phyloP scores from a whole-genome alignment of 2,329 filamentous ascomycete species.

The Cladophialophora yegresii region DNA sequence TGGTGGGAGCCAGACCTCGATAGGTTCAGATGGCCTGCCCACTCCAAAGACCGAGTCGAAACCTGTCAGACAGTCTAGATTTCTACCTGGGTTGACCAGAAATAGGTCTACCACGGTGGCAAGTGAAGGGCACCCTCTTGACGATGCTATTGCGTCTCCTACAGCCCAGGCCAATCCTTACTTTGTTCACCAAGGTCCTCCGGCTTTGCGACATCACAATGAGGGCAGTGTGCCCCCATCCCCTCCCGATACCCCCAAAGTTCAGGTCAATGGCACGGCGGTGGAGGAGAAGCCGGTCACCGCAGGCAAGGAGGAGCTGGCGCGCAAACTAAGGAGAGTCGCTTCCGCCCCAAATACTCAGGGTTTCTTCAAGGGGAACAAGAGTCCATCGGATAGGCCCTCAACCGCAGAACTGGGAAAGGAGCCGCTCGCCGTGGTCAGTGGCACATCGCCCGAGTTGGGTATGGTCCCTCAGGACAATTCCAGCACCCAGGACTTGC shows the following conservation, averaged over 20 bases:
- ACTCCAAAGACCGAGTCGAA: conserved; percentile 61
- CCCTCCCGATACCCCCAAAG: conserved; percentile 82
- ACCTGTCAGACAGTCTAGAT: conserved; percentile 78
- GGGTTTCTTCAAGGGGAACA: conserved; percentile 70
- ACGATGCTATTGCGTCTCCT: conserved; percentile 80
- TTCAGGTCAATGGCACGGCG: conserved; percentile 70
- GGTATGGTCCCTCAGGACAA: conserved; percentile 55
- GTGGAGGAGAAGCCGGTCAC: conserved; percentile 68
- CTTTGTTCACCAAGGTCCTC: conserved; percentile 93
- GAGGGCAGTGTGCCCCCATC: conserved; percentile 90
- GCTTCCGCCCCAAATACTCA: conserved; percentile 97
- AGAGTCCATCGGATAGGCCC: conserved; percentile 66
- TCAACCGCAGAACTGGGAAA: conserved; percentile 85
- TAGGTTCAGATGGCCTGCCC: conserved; percentile 47
- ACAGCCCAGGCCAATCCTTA: conserved; percentile 96
- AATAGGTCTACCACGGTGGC: conserved; percentile 87
- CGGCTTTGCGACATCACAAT: conserved; percentile 90
- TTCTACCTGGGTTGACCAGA: conserved; percentile 83
- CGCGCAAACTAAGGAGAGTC: conserved; percentile 86
- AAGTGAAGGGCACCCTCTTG: conserved; percentile 87
- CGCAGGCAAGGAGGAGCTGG: conserved; percentile 89
- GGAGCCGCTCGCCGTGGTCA: conserved; percentile 68
- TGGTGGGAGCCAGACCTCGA: conserved; percentile 49
- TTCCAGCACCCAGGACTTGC: conserved; percentile 45
- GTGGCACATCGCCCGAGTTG: conserved; percentile 55